Evolutionary conservation across 2,329 filamentous ascomycete genomes (phyloP).

Genomic region (Ilyonectria mors-panacis): DNA sequence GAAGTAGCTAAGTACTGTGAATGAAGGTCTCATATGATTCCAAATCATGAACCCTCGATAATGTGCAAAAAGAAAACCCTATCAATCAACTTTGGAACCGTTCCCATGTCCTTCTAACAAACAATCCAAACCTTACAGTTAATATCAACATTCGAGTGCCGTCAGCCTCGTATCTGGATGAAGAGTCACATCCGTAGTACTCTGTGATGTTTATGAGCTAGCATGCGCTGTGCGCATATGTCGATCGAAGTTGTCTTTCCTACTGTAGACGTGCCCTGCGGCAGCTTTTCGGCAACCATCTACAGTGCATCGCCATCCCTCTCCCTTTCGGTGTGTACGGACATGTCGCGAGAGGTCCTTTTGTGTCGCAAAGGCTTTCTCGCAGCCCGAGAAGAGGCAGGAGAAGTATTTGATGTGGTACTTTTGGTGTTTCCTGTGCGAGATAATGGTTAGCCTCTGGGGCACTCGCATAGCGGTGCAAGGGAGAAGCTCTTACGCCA

Average conservation of each 20-base stretch:
- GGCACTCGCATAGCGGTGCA: not conserved
- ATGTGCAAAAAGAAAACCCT: not conserved
- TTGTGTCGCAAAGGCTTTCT: constrained; percentile 47
- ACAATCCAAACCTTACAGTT: not conserved
- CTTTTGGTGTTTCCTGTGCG: constrained; percentile 47
- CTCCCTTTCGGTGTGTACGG: constrained; percentile 46
- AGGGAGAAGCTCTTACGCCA: constrained; percentile 40
- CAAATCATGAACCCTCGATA: not conserved
- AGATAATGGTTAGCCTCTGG: constrained; percentile 22
- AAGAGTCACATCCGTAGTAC: constrained; percentile 24
- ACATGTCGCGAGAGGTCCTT: constrained; percentile 47
- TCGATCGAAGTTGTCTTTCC: constrained; percentile 49
- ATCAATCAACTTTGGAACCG: not conserved
- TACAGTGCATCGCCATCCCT: constrained; percentile 46
- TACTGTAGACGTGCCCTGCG: constrained; percentile 46
- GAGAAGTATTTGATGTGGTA: constrained; percentile 49
- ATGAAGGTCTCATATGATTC: not conserved
- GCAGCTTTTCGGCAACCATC: constrained; percentile 48
- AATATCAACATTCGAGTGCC: not conserved
- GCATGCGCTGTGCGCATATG: constrained; percentile 49
- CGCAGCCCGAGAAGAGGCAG: constrained; percentile 44
- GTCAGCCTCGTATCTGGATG: not conserved
- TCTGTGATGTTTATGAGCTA: constrained; percentile 42
- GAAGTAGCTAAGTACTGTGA: not conserved
- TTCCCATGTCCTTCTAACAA: not conserved